Conservation (phyloP, 2,329 filamentous ascomycete genomes). For the Colletotrichum theobromicola region DNA sequence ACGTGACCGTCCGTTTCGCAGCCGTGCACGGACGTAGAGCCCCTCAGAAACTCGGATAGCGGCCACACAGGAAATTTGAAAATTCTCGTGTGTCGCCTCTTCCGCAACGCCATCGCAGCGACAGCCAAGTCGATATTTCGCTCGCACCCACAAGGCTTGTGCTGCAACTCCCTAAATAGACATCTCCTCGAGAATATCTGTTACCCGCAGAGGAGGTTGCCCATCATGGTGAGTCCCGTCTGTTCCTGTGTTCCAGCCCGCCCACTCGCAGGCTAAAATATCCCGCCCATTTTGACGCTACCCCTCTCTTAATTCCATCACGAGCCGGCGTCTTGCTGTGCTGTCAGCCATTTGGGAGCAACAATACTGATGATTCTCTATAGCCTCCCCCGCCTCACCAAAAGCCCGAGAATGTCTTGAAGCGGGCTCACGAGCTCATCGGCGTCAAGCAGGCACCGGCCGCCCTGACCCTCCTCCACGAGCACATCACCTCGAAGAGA, state of each 20-base stretch:
- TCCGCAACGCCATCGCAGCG: constrained; percentile 36
- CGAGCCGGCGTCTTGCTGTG: constrained; percentile 5
- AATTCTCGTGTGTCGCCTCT: constrained; percentile 40
- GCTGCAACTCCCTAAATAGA: constrained; percentile 38
- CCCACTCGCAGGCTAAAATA: neutral
- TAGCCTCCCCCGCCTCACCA: constrained; percentile 96
- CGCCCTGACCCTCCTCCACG: constrained; percentile 92
- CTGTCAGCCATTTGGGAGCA: constrained; percentile 15
- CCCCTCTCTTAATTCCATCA: constrained; percentile 59
- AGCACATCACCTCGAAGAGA: constrained; percentile 98
- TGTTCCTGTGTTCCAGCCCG: neutral
- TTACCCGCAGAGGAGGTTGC: constrained; percentile 52
- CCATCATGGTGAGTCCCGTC: constrained; percentile 34
- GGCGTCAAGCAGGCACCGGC: constrained; percentile 93
- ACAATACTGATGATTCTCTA: constrained; percentile 23
- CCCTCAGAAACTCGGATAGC: constrained; percentile 47
- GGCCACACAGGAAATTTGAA: constrained; percentile 53
- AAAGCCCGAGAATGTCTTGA: constrained; percentile 98
- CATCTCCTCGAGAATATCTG: constrained; percentile 37
- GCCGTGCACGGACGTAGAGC: constrained; percentile 31
- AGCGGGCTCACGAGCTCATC: constrained; percentile 98
- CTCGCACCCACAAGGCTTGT: constrained; percentile 38
- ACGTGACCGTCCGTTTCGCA: constrained; percentile 34
- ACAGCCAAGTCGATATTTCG: constrained; percentile 40
- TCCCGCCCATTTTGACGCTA: constrained; percentile 9